Evolutionary conservation across 257 asterid genomes (phyloP), one percentile per base, ranked within the genome.

Genomic region (Nemophila menziesii): DNA sequence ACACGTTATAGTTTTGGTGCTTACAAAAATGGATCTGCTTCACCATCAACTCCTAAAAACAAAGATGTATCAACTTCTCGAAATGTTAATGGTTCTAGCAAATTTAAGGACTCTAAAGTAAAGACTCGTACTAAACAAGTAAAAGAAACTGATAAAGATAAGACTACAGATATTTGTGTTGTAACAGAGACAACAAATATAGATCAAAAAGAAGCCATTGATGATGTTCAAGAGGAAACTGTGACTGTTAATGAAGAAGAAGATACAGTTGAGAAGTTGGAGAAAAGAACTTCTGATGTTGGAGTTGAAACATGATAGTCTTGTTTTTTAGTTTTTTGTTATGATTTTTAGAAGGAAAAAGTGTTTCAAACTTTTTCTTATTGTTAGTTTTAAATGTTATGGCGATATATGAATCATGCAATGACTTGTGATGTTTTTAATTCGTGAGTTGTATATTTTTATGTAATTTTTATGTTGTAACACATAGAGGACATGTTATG

Each of bases 1-100:
- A 18, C 71, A 34, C 89, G 77, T 27, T 77, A 67, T 54, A 80
- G 92, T 58, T 42, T 60, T 26, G 82, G 86, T 26, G 20, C 39
- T 46, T 72, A 64, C 66, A 73, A 46, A 44, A 74, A 75, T 44
- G 50, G 61, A 43, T 68, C 51, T 39, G 52, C 24, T 21, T 51
- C 75, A 20, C 80, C 84, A 5, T 6, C 54, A 33, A 60, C 77
- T 47, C 64, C 75, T 34, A 78, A 64, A 62, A 62, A 56, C 20
- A 82, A 70, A 65, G 80, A 51, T 55, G 61, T 50, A 23, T 44
- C 43, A 20, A 61, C 65, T 26, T 52, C 62, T 5, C 62, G 71
- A n/a, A 72, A 55, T 46, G 57, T 21, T 40, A 19, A 16, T 43
- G 57, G 41, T 20, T 44, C 63, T 33, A 42, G 22, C 44, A 48